Evolutionary conservation across 345 rosid species (phyloP).

Genomic region (Corymbia maculata): DNA sequence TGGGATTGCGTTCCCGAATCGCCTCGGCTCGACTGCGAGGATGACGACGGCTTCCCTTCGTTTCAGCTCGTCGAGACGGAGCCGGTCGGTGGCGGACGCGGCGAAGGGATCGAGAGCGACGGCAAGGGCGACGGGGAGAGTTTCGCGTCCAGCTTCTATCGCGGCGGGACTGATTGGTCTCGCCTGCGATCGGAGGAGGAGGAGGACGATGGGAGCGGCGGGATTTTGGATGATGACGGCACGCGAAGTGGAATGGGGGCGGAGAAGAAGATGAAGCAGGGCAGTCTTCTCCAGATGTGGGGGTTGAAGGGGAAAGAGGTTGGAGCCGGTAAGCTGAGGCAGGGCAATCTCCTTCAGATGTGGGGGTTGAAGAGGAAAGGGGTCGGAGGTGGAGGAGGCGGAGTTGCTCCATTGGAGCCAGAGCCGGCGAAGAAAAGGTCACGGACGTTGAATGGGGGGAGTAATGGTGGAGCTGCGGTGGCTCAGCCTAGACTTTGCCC

Average conservation of each 20-base stretch:
- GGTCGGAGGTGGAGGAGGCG: not conserved
- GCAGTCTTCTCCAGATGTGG: conserved; percentile 53
- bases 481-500: conserved; percentile 47
- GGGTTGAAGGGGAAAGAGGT: conserved; percentile 31
- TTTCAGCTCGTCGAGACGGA: not conserved
- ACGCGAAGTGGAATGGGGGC: not conserved
- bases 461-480: not conserved
- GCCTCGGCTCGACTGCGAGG: not conserved
- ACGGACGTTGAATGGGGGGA: not conserved
- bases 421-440: not conserved
- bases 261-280: conserved; percentile 40
- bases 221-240: not conserved
- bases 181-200: conserved; percentile 8
- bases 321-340: conserved; percentile 24
- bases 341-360: conserved; percentile 40
- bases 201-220: not conserved
- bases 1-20: not conserved
- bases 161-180: conserved; percentile 58
- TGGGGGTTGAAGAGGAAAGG: conserved; percentile 54
- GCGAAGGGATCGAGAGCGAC: not conserved
- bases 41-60: conserved; percentile 14
- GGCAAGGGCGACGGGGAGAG: conserved; percentile 17
- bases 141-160: conserved; percentile 60
- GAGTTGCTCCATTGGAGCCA: not conserved
- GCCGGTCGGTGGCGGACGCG: not conserved